Percentiles rank a stretch among this genome's conserved stretches.
Conservation (phyloP, 1,139 yeast genomes). For the Sugiyamaella xylanicola region DNA sequence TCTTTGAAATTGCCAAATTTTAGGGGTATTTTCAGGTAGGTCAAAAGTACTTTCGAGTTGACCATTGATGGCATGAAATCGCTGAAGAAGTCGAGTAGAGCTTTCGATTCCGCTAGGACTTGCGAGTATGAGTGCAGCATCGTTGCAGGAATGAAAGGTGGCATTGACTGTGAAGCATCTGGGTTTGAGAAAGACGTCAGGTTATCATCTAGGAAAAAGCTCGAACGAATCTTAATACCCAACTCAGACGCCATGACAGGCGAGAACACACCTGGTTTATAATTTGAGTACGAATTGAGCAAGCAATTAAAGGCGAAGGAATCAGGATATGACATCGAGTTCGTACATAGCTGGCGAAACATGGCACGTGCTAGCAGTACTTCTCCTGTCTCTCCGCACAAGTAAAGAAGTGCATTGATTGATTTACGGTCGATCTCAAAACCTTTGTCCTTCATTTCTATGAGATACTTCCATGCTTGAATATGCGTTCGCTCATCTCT, state of each 20-base stretch:
- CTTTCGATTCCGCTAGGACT: slow-evolving; percentile 73
- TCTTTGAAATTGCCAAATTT: slow-evolving; percentile 52
- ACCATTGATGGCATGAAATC: slow-evolving; percentile 49
- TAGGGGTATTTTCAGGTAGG: slow-evolving; percentile 59
- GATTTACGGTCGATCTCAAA: slow-evolving; percentile 51
- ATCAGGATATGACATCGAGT: slow-evolving; percentile 41
- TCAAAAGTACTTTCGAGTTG: slow-evolving; percentile 49
- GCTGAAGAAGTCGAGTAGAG: slow-evolving; percentile 65
- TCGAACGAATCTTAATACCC: slow-evolving; percentile 37
- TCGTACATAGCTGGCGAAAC: slow-evolving; percentile 56
- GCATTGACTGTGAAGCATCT: slow-evolving; percentile 30
- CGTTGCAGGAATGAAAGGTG: slow-evolving; percentile 71
- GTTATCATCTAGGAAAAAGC: slow-evolving; percentile 30
- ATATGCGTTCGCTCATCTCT: slow-evolving; percentile 51
- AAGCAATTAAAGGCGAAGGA: slow-evolving; percentile 38
- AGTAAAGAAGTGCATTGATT: slow-evolving; percentile 67
- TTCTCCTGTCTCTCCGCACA: slow-evolving; percentile 82
- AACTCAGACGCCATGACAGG: slow-evolving; percentile 39
- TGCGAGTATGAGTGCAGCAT: slow-evolving; percentile 48
- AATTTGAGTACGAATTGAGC: slow-evolving; percentile 41
- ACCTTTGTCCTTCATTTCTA: slow-evolving; percentile 60
- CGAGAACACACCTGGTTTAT: slow-evolving; percentile 41
- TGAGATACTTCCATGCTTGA: slow-evolving; percentile 77
- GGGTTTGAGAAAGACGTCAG: slow-evolving; percentile 19
- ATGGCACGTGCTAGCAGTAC: slow-evolving; percentile 71